These are phyloP conservation scores for Coniferiporia weirii DNA, from an alignment of 1,284 basidiomycete genomes.

Conservation along the genomic window DNA sequence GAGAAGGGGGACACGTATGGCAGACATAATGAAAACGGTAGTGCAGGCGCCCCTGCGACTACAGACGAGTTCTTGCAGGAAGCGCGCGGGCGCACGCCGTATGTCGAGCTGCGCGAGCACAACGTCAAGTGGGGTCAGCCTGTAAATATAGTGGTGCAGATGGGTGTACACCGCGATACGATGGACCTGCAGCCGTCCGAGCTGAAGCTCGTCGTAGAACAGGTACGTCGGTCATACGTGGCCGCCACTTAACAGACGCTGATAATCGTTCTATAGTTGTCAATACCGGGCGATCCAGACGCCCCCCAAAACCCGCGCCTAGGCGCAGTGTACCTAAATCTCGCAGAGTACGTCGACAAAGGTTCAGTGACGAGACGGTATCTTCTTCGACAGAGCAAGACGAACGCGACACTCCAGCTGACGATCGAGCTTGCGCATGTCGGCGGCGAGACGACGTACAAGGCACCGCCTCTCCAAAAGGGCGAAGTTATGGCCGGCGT, in stretches of 20 bases:
- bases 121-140: conserved; percentile 53
- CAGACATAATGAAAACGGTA: not conserved
- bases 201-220: conserved; percentile 63
- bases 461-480: conserved; percentile 60
- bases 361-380: conserved; percentile 65
- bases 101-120: conserved; percentile 53
- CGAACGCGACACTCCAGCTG: conserved; percentile 73
- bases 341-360: conserved; percentile 68
- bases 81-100: conserved; percentile 53
- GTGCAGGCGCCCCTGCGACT: not conserved
- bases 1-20: not conserved
- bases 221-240: conserved; percentile 32
- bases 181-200: conserved; percentile 48
- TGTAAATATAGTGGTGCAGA: conserved; percentile 53
- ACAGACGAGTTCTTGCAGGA: conserved; percentile 17
- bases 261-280: conserved; percentile 30
- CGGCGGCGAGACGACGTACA: conserved; percentile 54
- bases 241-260: not conserved
- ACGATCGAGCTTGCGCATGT: conserved; percentile 56
- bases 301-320: conserved; percentile 53
- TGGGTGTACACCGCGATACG: conserved; percentile 56
- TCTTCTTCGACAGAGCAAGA: conserved; percentile 69
- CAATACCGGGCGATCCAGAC: conserved; percentile 47
- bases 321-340: conserved; percentile 63
- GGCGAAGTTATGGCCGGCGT: conserved; percentile 68